Base-by-base conservation (phyloP, 768 basidiomycete genomes). In the Pleurotus giganteus region DNA sequence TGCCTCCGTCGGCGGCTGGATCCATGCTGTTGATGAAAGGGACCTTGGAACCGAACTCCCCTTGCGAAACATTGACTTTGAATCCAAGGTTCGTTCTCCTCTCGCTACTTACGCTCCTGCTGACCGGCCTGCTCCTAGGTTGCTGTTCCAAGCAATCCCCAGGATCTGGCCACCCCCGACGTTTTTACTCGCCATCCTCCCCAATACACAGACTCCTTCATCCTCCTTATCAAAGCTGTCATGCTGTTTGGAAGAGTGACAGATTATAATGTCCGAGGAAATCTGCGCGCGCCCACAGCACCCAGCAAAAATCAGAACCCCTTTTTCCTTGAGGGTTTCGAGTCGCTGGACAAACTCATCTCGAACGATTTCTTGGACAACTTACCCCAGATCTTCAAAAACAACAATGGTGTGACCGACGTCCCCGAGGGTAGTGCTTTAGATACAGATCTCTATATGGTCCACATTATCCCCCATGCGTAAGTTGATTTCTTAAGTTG, bases 211-310 rank as follows among this genome's bases (percentile, higher is more conserved):
- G 91, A 94, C 68, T 81, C 90, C 4, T 91, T 89, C 67, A 71
- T 91, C 31, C 80, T 93, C 19, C 81, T 92, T 50, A 82, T 93
- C 66, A 94, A 94, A 65, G 80, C 86, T 2, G 76, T 89, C 41
- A 91, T 94, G 89, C 67, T 93, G 24, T 93, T 92, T 63, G 91
- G 91, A 37, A 80, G 77, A 43, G 89, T 94, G 15, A 94, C 90
- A 2, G 91, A 94, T 68, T 91, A 83, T 67, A 91, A 88, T 61
- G 89, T 91, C 24, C 83, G 90, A 24, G 81, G 83, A 29, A 87
- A 84, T 63, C 71, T 92, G 31, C 83, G 85, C 28, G 81, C 82
- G 13, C 77, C 80, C n/a, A 81, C 81, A 6, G 79, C 83, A 0
- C 82, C 85, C 9, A 85, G 80, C 70, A 88, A 86, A 62, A 82